phyloP scores from a whole-genome alignment of 331 rosid genomes.

The Stylosanthes scabra region DNA sequence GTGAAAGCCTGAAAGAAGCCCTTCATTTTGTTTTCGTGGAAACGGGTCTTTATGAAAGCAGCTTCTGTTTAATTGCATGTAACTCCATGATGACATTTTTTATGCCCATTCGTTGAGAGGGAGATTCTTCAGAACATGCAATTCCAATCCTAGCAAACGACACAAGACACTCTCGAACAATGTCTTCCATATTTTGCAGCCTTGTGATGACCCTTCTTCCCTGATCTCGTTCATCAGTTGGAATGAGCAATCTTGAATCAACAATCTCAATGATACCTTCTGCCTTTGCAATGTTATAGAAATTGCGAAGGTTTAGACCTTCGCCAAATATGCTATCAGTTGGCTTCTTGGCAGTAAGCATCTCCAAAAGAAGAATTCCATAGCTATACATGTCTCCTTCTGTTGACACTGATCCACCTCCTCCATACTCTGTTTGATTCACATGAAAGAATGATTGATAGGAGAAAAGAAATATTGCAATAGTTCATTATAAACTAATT shows the following conservation, averaged over 20 bases:
- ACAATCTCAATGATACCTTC: slow-evolving; percentile 20
- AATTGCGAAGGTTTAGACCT: slow-evolving; percentile 19
- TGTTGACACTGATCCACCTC: slow-evolving; percentile 2
- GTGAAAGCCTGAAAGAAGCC: background rate
- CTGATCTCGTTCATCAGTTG: background rate
- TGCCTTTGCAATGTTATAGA: slow-evolving; percentile 30
- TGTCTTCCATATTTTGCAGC: background rate
- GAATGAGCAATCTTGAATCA: slow-evolving; percentile 24
- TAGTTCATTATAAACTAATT: too few species aligned
- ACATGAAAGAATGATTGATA: too few species aligned
- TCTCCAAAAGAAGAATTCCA: slow-evolving; percentile 43
- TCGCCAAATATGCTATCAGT: slow-evolving; percentile 39
- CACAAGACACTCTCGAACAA: background rate
- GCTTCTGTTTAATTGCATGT: slow-evolving; percentile 12
- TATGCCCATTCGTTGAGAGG: slow-evolving; percentile 1
- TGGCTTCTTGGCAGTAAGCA: slow-evolving; percentile 43
- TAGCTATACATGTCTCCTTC: slow-evolving; percentile 49
- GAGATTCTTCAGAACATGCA: slow-evolving; percentile 31
- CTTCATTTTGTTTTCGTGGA: background rate
- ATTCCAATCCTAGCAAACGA: slow-evolving; percentile 34
- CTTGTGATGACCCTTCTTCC: background rate
- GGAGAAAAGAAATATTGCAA: too few species aligned
- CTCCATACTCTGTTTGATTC: slow-evolving; percentile 42
- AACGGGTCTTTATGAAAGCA: background rate
- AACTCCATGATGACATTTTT: slow-evolving; percentile 29